Evolutionary conservation across 148 eudicot species (phyloP).

Genomic region (Chenopodium berlandieri): DNA sequence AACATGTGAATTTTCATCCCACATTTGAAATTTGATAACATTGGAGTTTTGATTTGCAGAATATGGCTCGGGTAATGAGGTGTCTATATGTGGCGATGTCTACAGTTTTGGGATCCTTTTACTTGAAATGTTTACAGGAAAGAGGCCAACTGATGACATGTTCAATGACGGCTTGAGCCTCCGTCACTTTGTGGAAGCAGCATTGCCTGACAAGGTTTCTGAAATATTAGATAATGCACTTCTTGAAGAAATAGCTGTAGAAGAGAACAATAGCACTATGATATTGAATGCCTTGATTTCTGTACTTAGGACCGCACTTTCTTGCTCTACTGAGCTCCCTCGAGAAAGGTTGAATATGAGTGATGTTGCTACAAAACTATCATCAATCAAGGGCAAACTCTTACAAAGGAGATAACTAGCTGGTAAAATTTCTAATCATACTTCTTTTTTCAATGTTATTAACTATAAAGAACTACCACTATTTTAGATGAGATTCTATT

Average conservation of each 20-base stretch:
- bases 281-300: constrained; percentile 3
- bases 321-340: constrained; percentile 11
- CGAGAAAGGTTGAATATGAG: constrained; percentile 3
- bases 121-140: constrained; percentile 30
- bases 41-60: constrained; percentile 15
- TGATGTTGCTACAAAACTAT: background rate
- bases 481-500: too few relatives aligned
- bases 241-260: constrained; percentile 3
- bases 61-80: constrained; percentile 33
- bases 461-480: too few relatives aligned
- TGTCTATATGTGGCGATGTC: constrained; percentile 27
- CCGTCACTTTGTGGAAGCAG: constrained; percentile 17
- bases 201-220: background rate
- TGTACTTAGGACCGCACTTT: constrained; percentile 4
- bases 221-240: constrained; percentile 17
- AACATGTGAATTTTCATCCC: too few relatives aligned
- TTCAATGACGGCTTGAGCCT: constrained; percentile 20
- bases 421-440: too few relatives aligned
- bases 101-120: constrained; percentile 34
- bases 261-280: background rate
- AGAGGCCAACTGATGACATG: constrained; percentile 21
- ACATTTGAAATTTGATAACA: too few relatives aligned
- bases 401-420: too few relatives aligned
- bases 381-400: too few relatives aligned
- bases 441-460: too few relatives aligned